Conservation (phyloP, 73 alveolate genomes). For the Uronychia binucleata region DNA sequence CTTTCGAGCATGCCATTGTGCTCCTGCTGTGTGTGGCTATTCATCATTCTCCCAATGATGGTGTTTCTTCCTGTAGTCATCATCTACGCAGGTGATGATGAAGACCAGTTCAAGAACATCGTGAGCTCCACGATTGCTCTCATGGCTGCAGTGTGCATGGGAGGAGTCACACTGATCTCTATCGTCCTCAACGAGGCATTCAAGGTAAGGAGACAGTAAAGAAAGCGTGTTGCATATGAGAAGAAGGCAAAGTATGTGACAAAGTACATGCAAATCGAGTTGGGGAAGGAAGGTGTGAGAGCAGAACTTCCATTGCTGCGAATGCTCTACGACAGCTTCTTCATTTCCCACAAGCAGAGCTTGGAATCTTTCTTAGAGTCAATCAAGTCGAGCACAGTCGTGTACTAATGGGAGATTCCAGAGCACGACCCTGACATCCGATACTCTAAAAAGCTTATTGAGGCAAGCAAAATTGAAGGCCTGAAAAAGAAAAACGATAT, state of each 20-base stretch:
- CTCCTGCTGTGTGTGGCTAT: not conserved
- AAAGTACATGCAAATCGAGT: not conserved
- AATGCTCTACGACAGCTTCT: not conserved
- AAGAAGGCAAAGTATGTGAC: not conserved
- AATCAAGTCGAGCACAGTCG: not conserved
- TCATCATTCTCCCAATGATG: not conserved
- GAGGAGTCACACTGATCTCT: not conserved
- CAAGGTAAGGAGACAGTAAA: not conserved
- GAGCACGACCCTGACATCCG: not conserved
- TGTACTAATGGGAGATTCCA: not conserved
- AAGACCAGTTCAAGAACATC: not conserved
- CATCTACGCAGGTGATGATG: not conserved
- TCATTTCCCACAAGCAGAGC: not conserved
- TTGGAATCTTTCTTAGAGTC: not conserved
- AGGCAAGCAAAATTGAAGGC: not conserved
- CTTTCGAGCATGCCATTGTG: not conserved
- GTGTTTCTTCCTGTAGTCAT: not conserved
- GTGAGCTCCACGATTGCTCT: not conserved
- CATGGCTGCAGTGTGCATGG: not conserved
- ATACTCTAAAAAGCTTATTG: not conserved
- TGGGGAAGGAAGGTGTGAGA: not conserved
- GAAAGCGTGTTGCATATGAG: not conserved
- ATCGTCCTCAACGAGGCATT: not conserved
- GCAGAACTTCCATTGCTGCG: not conserved
- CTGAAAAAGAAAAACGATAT: not conserved